Base-by-base conservation (phyloP, 768 basidiomycete species). In the Mycena polygramma region DNA sequence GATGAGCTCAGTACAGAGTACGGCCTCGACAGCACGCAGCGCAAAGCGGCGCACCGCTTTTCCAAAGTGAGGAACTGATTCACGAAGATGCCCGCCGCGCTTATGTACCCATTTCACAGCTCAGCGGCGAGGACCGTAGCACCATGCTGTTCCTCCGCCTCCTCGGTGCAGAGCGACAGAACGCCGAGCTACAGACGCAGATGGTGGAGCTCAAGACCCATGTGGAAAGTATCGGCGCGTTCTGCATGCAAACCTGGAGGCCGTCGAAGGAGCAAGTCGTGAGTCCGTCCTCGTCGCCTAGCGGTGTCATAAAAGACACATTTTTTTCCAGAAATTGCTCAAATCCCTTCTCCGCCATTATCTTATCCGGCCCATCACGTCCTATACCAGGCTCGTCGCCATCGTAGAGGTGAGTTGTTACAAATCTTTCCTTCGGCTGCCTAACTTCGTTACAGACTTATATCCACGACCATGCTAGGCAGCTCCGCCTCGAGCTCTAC, bases 291-390 rank as follows among this genome's bases (percentile, higher is more conserved):
- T 6, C 15, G 20, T 37, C 24, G 14, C 15, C n/a, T n/a, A n/a
- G n/a, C n/a, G n/a, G n/a, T n/a, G n/a, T n/a, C n/a, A n/a, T 49
- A 2, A 22, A 11, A 19, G n/a, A n/a, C n/a, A n/a, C n/a, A n/a
- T n/a, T 0, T 7, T 17, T 20, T 0, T 10, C 37, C 11, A 63
- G 62, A 63, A 63, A 63, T 53, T 53, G 52, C 52, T 63, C 0
- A 63, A 63, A 15, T 43, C 52, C 2, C 62, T 63, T 26, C 24
- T 63, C 19, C 51, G 26, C 2, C 62, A 63, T 22, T 63, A 14
- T 20, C 53, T 63, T n/a, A 63, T 63, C 30, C 62, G 62, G 22
- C 62, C 62, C 24, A 45, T 63, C 52, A 63, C 62, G 14, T 57
- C 39, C 4, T 57, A 57, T 15, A 24, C 22, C 19, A 53, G 53